These are phyloP conservation scores for Fusarium nanum DNA, from an alignment of 2,329 filamentous ascomycete species.

Conservation along the genomic window DNA sequence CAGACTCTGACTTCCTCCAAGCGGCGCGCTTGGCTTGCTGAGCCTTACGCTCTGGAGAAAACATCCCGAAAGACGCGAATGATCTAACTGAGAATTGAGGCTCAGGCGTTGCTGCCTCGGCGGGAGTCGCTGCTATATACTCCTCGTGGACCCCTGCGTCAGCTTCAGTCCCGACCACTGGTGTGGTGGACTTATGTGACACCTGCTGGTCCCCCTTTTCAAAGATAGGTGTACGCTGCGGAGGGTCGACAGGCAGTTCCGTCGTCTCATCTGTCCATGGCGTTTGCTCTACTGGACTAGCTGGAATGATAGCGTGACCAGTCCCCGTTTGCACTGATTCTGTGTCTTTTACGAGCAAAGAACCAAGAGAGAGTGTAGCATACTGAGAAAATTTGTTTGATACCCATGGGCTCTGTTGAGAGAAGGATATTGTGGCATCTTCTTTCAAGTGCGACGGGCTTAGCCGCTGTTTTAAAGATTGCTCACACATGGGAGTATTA, in stretches of 20 bases:
- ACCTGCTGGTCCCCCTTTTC: neutral
- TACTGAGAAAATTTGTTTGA: conserved; percentile 37
- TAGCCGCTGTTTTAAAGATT: neutral
- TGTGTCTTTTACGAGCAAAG: neutral
- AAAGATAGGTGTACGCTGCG: neutral
- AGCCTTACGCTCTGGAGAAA: conserved; percentile 56
- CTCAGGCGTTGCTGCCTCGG: conserved; percentile 56
- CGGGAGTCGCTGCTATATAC: neutral
- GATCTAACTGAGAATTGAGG: conserved; percentile 62
- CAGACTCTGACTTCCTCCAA: conserved; percentile 40
- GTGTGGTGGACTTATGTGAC: neutral
- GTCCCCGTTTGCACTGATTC: neutral
- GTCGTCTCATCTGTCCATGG: conserved; percentile 35
- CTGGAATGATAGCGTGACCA: neutral
- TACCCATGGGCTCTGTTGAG: conserved; percentile 46
- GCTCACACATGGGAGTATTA: neutral
- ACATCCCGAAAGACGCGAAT: conserved; percentile 64
- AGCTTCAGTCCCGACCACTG: neutral
- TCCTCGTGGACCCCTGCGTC: conserved; percentile 16
- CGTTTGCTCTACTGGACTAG: conserved; percentile 32
- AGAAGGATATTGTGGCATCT: conserved; percentile 24
- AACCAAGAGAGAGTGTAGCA: conserved; percentile 14
- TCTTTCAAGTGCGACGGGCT: neutral
- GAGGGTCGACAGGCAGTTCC: neutral
- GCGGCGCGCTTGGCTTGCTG: conserved; percentile 27